Evolutionary conservation across 2,329 filamentous ascomycete species (phyloP), one percentile per base, ranked within the genome.

Genomic region (Chrysosporium keratinophilum): DNA sequence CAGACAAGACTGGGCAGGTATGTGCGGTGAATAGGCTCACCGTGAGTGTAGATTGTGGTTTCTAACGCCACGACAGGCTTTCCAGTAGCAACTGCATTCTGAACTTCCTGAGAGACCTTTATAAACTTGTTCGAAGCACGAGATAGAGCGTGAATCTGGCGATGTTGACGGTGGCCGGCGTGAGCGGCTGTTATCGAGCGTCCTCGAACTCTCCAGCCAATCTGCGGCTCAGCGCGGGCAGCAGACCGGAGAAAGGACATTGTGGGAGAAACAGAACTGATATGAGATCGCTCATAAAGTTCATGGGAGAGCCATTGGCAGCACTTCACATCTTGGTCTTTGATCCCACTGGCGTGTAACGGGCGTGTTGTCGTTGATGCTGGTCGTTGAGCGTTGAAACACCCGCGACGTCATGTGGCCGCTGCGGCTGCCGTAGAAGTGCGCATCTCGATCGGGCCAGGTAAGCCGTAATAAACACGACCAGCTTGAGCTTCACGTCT

Each of bases 1-100:
- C 17, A 31, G 42, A 23, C 10, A n/a, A 19, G 5, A 19, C 3
- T 23, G 6, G 42, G 23, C 23, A 45, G 39, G 15, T 40, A 40
- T 14, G 4, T 3, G 23, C 39, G 39, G 19, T 41, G 19, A 31
- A 5, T 39, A 37, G 28, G 53, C 63, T 50, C 69, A 76, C 89
- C 90, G 71, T 98, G 93, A 1, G 93, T 98, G 70, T 98, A 97
- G 62, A 98, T 97, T 3, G 93, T 95, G 1, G 88, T 89, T 70
- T 98, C 93, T 3, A 98, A 78, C 14, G 91, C 93, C 10, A 98
- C 90, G 3, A 98, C 84, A 0, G 93, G 91, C 63, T 82, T 83
- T 54, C 83, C 82, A 11, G 81, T 79, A 41, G 80, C 76, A 46
- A 96, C 69, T 39, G 90, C 91, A 65, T 88, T 82, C 50, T 77